Base-by-base conservation (phyloP, 1,284 basidiomycete genomes). In the Trametes sp. region DNA sequence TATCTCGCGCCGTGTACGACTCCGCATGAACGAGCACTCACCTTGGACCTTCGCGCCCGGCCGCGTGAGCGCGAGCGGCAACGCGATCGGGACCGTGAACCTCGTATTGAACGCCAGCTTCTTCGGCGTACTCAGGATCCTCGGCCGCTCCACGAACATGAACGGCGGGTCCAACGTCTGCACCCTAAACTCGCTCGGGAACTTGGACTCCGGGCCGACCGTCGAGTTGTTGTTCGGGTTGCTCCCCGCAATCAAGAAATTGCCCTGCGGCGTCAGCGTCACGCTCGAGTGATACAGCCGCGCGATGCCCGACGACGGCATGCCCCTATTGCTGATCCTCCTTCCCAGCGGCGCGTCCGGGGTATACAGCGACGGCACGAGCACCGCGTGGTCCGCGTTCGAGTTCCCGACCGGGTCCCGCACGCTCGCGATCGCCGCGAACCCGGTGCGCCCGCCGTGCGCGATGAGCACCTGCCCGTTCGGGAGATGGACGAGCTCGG, bases 331-430 rank as follows among this genome's bases (percentile, higher is more conserved):
- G 52, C 78, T 77, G 71, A 87, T 80, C 31, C 86, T 79, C 58
- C 73, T 68, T 19, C 85, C 84, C 4, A 76, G 62, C 1, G 80
- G 80, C n/a, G 78, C 78, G 42, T 60, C 58, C 1, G 85, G 85
- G 26, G 82, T 81, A 72, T 86, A 88, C 2, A 88, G 64, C 13
- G 82, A 76, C 4, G 86, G 85, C 10, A 76, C 77, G 67, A 82
- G 73, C 59, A 72, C 73, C 8, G 77, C 72, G 67, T 82, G 76
- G 64, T 85, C 82, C 1, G 84, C 79, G 70, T 88, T 83, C 10
- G 80, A 82, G 44, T 74, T 70, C 5, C 78, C 79, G 36, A 72
- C 52, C 19, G 69, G 54, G 63, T 72, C 70, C 7, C 14, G 24
- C 19, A 70, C 68, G 5, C 41, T 23, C n/a, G 72, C 76, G 66